Base-by-base conservation (phyloP, 2,329 filamentous ascomycete species). In the Cladosporium sp. region DNA sequence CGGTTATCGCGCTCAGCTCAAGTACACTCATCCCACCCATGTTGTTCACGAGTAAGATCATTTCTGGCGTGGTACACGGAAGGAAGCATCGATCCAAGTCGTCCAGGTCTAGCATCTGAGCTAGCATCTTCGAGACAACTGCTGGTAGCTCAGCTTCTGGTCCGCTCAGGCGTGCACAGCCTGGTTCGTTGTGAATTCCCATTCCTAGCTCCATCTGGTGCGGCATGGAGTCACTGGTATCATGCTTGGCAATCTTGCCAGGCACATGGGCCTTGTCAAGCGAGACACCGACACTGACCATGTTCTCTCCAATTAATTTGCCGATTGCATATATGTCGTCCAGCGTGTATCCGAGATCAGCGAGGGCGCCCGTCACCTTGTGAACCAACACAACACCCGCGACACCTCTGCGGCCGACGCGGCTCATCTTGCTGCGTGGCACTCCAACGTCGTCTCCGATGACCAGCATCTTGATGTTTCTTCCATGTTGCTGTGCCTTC, bases 211-310 rank as follows among this genome's bases (percentile, higher is more conserved):
- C 85, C 22, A 87, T 77, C 65, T 87, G 82, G 17, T 78, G 79
- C 13, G 78, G 72, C 44, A 74, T 78, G 58, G 92, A 73, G 2
- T 85, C 84, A 22, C 84, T 81, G 8, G 77, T 77, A 40, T 79
- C 79, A n/a, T n/a, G n/a, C 15, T 72, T 68, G 61, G 83, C 81
- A 0, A 76, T 72, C 60, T 91, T 82, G 3, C 93, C 92, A 0
- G 93, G 93, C 0, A 97, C 90, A 69, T 97, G 92, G n/a, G 97
- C 92, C 70, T 96, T 91, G 62, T 89, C 87, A 44, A 97, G 76
- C 53, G 89, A 93, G 2, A 90, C 88, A 12, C 92, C 93, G 17
- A 97, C 89, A 44, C 88, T 91, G 36, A 95, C 88, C 7, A 93
- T 75, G 70, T 96, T 96, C n/a, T 83, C 79, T 2, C 89, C 86